These are phyloP conservation scores for Atractiella rhizophila DNA, from an alignment of 768 basidiomycete species.

Conservation along the genomic window DNA sequence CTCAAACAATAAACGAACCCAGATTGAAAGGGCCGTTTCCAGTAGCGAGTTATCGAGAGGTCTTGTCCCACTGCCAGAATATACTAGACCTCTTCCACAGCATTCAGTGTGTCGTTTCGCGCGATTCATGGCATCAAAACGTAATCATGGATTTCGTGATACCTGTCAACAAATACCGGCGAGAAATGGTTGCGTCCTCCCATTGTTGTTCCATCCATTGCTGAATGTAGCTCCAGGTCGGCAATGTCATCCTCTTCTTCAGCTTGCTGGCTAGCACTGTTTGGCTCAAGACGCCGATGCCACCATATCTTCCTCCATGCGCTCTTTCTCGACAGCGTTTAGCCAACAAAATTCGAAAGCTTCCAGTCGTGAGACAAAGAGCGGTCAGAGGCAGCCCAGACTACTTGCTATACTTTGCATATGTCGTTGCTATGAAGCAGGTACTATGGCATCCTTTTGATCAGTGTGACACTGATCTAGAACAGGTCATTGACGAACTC, in stretches of 20 bases:
- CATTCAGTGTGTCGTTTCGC: conserved; percentile 88
- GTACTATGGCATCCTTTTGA: conserved; percentile 3
- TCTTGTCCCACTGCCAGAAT: conserved; percentile 28
- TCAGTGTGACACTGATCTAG: not conserved
- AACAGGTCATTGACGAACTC: conserved; percentile 45
- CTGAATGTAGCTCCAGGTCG: conserved; percentile 24
- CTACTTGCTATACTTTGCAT: conserved; percentile 65
- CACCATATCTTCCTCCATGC: conserved; percentile 82
- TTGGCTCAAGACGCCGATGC: conserved; percentile 67
- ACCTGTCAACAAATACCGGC: conserved; percentile 65
- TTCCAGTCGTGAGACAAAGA: conserved; percentile 69
- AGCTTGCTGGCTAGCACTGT: conserved; percentile 56
- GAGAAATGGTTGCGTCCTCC: conserved; percentile 36
- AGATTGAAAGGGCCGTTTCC: conserved; percentile 91
- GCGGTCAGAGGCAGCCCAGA: conserved; percentile 59
- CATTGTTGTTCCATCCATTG: not conserved
- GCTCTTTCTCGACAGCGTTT: conserved; percentile 56
- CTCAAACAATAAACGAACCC: conserved; percentile 75
- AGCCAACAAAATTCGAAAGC: conserved; percentile 52
- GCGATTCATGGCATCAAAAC: conserved; percentile 75
- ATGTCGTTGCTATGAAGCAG: conserved; percentile 60
- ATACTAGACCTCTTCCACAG: conserved; percentile 75
- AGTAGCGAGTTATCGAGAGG: conserved; percentile 42
- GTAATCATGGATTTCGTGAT: conserved; percentile 67
- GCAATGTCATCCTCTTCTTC: conserved; percentile 76